A percentile compares a stretch with the other conserved stretches of the same genome.
phyloP scores from a whole-genome alignment of 192 early-diverging fungal genomes.

The Umbelopsis vinacea region DNA sequence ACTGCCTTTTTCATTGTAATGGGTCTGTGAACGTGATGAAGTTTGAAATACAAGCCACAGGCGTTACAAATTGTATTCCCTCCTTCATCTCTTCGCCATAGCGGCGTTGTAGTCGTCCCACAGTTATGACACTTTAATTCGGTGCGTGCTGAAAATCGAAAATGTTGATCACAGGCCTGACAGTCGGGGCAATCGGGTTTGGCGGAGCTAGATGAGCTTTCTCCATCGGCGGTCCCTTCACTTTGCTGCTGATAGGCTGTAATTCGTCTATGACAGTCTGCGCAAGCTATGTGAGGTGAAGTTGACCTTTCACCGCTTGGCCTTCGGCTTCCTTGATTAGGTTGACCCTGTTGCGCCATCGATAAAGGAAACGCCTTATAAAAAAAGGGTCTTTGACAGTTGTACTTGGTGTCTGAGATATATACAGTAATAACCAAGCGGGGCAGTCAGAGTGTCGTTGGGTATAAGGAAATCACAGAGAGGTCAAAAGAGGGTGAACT shows the following conservation, averaged over 20 bases:
- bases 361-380: neutral
- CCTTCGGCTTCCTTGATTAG: neutral
- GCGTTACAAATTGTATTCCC: conserved; percentile 87
- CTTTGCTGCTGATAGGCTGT: neutral
- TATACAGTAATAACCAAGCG: neutral
- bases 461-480: neutral
- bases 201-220: neutral
- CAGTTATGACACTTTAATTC: conserved; percentile 73
- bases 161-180: conserved; percentile 71
- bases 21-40: conserved; percentile 77
- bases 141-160: conserved; percentile 45
- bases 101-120: conserved; percentile 65
- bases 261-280: neutral
- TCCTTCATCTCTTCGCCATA: conserved; percentile 73
- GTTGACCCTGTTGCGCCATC: neutral
- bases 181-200: conserved; percentile 60
- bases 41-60: conserved; percentile 89
- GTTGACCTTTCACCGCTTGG: neutral
- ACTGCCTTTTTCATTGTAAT: conserved; percentile 69
- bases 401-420: neutral
- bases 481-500: neutral
- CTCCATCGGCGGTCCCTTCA: neutral
- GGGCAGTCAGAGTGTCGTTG: too few relatives aligned
- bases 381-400: neutral
- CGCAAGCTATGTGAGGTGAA: neutral